Evolutionary conservation across 805 yeast species (phyloP).

Genomic region (Grigorovia transvaalensis): DNA sequence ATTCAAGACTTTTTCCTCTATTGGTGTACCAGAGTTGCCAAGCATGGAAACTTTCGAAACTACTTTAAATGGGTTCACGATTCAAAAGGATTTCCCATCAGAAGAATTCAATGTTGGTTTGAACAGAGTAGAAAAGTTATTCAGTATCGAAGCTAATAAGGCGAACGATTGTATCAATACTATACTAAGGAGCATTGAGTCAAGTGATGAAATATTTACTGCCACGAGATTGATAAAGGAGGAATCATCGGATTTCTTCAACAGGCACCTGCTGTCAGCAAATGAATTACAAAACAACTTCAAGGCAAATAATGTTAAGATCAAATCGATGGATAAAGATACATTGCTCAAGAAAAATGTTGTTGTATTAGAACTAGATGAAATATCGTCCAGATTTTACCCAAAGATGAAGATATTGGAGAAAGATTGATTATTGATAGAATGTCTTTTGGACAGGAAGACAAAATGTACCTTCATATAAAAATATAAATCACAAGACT

Average conservation of each 20-base stretch:
- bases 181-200: slow-evolving; percentile 13
- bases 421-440: background rate
- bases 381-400: slow-evolving; percentile 12
- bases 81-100: slow-evolving; percentile 6
- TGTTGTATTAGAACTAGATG: slow-evolving; percentile 3
- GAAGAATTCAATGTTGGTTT: slow-evolving; percentile 13
- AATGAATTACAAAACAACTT: slow-evolving; percentile 9
- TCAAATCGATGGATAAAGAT: slow-evolving; percentile 1
- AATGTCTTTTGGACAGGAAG: background rate
- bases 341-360: background rate
- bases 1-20: slow-evolving; percentile 68
- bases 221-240: slow-evolving; percentile 14
- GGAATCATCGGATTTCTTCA: slow-evolving; percentile 26
- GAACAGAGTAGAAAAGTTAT: slow-evolving; percentile 9
- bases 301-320: slow-evolving; percentile 2
- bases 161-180: slow-evolving; percentile 9
- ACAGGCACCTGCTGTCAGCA: slow-evolving; percentile 14
- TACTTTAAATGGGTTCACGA: slow-evolving; percentile 14
- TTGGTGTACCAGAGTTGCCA: slow-evolving; percentile 68
- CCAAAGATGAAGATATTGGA: slow-evolving; percentile 12
- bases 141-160: slow-evolving; percentile 11
- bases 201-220: slow-evolving; percentile 6
- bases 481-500: background rate
- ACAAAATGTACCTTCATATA: background rate
- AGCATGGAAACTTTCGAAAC: slow-evolving; percentile 27